These are phyloP conservation scores for Biscogniauxia sp. DNA, from an alignment of 2,329 filamentous ascomycete species.

Conservation along the genomic window DNA sequence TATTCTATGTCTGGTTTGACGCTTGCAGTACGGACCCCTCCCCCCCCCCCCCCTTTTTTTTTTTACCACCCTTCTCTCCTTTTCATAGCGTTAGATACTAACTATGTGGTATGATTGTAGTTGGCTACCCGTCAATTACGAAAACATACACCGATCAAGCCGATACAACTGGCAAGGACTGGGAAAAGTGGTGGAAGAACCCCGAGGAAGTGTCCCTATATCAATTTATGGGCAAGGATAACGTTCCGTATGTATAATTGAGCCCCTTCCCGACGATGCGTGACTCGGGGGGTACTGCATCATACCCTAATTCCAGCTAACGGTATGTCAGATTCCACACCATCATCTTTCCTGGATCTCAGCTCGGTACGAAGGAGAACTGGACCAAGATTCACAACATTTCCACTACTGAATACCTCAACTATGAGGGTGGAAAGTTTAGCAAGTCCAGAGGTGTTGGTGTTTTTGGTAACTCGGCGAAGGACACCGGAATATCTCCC, in stretches of 20 bases:
- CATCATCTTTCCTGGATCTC: constrained; percentile 85
- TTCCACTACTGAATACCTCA: constrained; percentile 85
- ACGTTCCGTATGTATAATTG: constrained; percentile 44
- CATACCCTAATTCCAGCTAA: constrained; percentile 1
- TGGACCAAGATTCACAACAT: constrained; percentile 91
- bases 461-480: constrained; percentile 87
- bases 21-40: constrained; percentile 62
- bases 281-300: too few species aligned
- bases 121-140: constrained; percentile 90
- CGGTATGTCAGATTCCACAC: constrained; percentile 62
- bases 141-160: constrained; percentile 72
- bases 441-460: constrained; percentile 87
- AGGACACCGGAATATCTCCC: constrained; percentile 77
- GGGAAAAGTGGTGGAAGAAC: constrained; percentile 94
- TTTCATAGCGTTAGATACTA: constrained; percentile 41
- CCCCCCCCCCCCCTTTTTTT: constrained; percentile 81
- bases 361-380: constrained; percentile 77
- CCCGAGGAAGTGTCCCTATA: constrained; percentile 85
- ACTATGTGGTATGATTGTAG: constrained; percentile 7
- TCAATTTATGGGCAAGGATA: constrained; percentile 95
- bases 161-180: constrained; percentile 56
- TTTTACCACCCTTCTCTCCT: constrained; percentile 43
- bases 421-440: constrained; percentile 89
- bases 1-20: constrained; percentile 84
- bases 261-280: background rate